phyloP scores from a whole-genome alignment of 495 filamentous ascomycete genomes.

The Mytilinidion resinicola region DNA sequence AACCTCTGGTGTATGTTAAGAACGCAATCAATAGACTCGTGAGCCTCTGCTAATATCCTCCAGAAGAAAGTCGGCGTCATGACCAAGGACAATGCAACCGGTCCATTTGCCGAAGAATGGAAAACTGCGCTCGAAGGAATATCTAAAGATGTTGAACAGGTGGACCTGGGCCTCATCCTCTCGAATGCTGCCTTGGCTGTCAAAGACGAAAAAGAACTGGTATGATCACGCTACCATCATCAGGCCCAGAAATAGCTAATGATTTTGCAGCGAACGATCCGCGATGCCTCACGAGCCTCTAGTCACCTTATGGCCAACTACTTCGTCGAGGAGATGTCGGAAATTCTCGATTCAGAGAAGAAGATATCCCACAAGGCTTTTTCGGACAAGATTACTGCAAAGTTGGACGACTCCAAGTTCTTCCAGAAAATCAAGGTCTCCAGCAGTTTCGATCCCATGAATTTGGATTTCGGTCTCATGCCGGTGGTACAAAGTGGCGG shows the following conservation, averaged over 20 bases:
- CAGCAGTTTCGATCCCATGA: constrained; percentile 76
- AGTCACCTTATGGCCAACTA: constrained; percentile 88
- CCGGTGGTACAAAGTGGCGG: constrained; percentile 95
- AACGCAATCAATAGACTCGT: too few species aligned
- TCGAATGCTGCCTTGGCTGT: constrained; percentile 81
- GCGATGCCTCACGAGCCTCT: constrained; percentile 86
- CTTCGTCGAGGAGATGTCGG: constrained; percentile 96
- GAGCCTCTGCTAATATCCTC: constrained; percentile 13
- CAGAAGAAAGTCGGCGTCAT: constrained; percentile 86
- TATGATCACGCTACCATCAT: constrained; percentile 31
- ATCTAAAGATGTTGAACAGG: constrained; percentile 78
- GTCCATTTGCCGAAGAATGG: constrained; percentile 95
- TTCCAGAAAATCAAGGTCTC: constrained; percentile 84
- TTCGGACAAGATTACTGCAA: constrained; percentile 74
- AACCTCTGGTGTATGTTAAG: constrained; percentile 63
- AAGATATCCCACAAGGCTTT: constrained; percentile 87
- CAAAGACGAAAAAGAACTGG: constrained; percentile 91
- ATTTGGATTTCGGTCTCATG: constrained; percentile 88
- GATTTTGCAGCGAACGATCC: constrained; percentile 63
- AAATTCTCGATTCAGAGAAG: constrained; percentile 87
- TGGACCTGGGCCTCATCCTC: constrained; percentile 76
- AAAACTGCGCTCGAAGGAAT: constrained; percentile 69
- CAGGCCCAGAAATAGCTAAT: constrained; percentile 6
- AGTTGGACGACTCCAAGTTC: constrained; percentile 88
- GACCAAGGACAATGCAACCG: constrained; percentile 72